Base-by-base conservation (phyloP, 106 monocot genomes). In the Posidonia australis region DNA sequence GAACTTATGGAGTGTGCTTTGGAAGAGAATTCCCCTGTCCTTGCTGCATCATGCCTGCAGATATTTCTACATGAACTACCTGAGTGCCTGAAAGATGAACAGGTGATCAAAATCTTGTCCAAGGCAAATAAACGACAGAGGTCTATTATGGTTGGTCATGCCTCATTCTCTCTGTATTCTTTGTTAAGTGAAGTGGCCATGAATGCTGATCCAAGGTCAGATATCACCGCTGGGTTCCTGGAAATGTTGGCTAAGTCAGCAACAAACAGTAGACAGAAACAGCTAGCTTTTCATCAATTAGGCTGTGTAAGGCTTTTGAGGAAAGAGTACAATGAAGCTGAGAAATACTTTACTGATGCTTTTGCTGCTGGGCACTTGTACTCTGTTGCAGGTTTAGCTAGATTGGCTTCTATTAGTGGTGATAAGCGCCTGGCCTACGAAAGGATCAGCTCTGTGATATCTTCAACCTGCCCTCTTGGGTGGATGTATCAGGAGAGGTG, bases 401-500 rank as follows among this genome's bases (percentile, higher is more conserved):
- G 90, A 81, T 10, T 91, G 22, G 75, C 74, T 76, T 82, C 49
- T 54, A 24, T 85, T 21, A 77, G 46, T 29, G 84, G 84, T 22
- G 73, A 83, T 25, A 85, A 71, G 54, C 30, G 26, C 63, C 72
- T 58, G n/a, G 78, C 91, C 22, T 81, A 80, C 65, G 81, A 98
- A 64, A 91, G 70, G 65, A 76, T 98, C 13, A 91, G 72, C 61
- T 76, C 78, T 22, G 68, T 98, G 25, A 83, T 98, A 51, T 85
- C 91, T 45, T 79, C 91, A 5, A 68, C 47, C 68, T 56, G 43
- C 14, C 82, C 82, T 13, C 84, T 87, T 54, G 98, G 98, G 16
- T 98, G 98, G 98, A 98, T 98, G 91, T 85, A 85, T 67, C 83
- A 82, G 60, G 98, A 98, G 66, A 80, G 98, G 68, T 82, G 87